These are phyloP conservation scores for Erysimum cheiri DNA, from an alignment of 441 rosid genomes.

Conservation along the genomic window DNA sequence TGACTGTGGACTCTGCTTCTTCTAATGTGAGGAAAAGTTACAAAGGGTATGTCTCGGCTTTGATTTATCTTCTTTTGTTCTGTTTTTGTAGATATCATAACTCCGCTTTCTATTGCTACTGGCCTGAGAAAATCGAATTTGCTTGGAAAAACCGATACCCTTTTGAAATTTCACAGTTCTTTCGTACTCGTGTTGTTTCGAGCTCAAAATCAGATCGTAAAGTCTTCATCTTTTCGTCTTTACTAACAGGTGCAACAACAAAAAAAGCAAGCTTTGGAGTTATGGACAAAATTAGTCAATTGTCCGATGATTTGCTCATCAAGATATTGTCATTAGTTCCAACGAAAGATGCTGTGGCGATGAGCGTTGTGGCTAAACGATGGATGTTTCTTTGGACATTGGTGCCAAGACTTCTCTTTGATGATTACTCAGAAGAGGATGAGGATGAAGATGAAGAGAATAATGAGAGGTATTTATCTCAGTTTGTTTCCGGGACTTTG, in stretches of 20 bases:
- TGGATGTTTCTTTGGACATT: slow-evolving; percentile 19
- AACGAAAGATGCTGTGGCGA: slow-evolving; percentile 2
- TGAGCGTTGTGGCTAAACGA: slow-evolving; percentile 13
- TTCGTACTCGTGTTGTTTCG: background rate
- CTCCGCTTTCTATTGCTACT: no score
- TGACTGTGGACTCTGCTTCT: no score
- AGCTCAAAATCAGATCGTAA: background rate
- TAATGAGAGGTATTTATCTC: background rate
- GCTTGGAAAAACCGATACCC: no score
- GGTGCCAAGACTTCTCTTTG: slow-evolving; percentile 17
- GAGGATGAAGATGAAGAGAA: background rate
- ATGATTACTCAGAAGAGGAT: background rate
- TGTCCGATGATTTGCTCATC: slow-evolving; percentile 20
- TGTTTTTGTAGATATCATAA: no score
- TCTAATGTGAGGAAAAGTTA: no score
- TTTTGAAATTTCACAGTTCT: background rate
- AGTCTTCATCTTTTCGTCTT: background rate
- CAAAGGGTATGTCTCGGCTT: no score
- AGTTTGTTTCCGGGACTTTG: slow-evolving; percentile 4
- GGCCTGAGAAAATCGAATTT: no score
- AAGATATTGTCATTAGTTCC: slow-evolving; percentile 1
- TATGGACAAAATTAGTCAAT: background rate
- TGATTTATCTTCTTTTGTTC: no score
- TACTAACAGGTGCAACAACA: background rate
- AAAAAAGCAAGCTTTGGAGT: background rate